Base-by-base conservation (phyloP, 805 yeast species). In the Jamesozyma jinghongensis region DNA sequence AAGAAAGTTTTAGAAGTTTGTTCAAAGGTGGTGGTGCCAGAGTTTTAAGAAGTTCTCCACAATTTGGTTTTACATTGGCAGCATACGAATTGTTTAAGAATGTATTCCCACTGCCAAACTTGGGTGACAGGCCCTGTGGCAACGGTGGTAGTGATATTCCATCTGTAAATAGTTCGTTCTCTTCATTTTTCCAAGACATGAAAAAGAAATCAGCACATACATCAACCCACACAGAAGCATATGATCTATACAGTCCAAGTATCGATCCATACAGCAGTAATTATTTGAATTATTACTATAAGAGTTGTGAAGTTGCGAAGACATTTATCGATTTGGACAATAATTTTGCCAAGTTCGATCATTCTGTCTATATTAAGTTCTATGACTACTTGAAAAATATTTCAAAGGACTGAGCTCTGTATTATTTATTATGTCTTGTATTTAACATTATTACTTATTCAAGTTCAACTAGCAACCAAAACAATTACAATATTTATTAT, bases 1-100 rank as follows among this genome's bases (percentile, higher is more conserved):
- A 86, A 59, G 98, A 90, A 66, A 94, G 95, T 13, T 65, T 80
- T 43, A 64, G 69, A 45, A 94, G 96, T 11, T 84, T 90, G 59
- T 90, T 88, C 73, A 90, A 90, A 70, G 98, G 98, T 54, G 94
- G 97, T 30, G 75, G 88, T 43, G 97, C 97, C 5, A 77, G 98
- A 63, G 87, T 90, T 31, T 70, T 87, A 56, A 76, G 97, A 65
- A 88, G 97, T 4, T 87, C 97, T 1, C 98, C 98, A 6, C 98
- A 90, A 65, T 90, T 90, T 62, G 98, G 97, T 41, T 88, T 88
- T 66, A 90, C 98, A 5, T 73, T 90, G 54, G 97, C 97, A n/a
- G 88, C 95, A 19, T 90, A 92, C 65, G 98, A 90, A 64, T 63
- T 92, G 27, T 79, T 90, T 63, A 95, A 90, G 61, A 48, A 45